Evolutionary conservation across 2,329 filamentous ascomycete genomes (phyloP).

Genomic region (Sporothrix curviconia): DNA sequence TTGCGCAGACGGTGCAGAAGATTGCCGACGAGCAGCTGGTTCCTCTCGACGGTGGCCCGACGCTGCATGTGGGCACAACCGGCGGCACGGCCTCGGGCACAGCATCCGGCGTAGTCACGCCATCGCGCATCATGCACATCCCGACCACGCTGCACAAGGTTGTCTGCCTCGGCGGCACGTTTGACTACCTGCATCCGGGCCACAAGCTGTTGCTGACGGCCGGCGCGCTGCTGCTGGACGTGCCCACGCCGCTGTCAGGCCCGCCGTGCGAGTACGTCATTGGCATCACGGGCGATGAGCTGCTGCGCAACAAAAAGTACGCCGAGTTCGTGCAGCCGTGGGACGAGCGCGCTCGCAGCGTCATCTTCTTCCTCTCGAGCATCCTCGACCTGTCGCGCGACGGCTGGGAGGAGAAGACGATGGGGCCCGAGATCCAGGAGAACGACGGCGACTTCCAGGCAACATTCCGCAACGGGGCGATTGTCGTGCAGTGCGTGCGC

Average conservation of each 20-base stretch:
- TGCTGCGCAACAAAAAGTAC: slow-evolving; percentile 85
- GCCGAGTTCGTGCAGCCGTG: slow-evolving; percentile 75
- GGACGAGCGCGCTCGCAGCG: slow-evolving; percentile 62
- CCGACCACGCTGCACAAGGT: slow-evolving; percentile 41
- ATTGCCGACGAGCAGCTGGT: slow-evolving; percentile 46
- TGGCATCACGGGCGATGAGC: slow-evolving; percentile 80
- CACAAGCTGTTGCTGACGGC: slow-evolving; percentile 97
- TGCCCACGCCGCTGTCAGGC: slow-evolving; percentile 34
- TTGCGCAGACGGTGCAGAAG: slow-evolving; percentile 41
- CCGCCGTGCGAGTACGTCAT: slow-evolving; percentile 59
- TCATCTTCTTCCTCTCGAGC: slow-evolving; percentile 66
- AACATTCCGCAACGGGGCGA: slow-evolving; percentile 48
- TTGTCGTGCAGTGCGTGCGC: slow-evolving; percentile 71
- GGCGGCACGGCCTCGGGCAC: slow-evolving; percentile 6
- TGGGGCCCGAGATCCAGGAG: slow-evolving; percentile 30
- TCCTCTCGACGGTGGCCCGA: slow-evolving; percentile 47
- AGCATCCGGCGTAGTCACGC: background rate
- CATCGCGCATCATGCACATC: slow-evolving; percentile 13
- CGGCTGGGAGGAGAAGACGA: slow-evolving; percentile 39
- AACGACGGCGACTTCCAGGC: slow-evolving; percentile 44
- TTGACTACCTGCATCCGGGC: slow-evolving; percentile 90
- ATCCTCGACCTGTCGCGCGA: slow-evolving; percentile 41
- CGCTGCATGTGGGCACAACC: slow-evolving; percentile 25
- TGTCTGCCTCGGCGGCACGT: slow-evolving; percentile 85
- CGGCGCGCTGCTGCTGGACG: slow-evolving; percentile 63